Evolutionary conservation across 352 stramenopile genomes (phyloP).

Genomic region (Globisporangium splendens): DNA sequence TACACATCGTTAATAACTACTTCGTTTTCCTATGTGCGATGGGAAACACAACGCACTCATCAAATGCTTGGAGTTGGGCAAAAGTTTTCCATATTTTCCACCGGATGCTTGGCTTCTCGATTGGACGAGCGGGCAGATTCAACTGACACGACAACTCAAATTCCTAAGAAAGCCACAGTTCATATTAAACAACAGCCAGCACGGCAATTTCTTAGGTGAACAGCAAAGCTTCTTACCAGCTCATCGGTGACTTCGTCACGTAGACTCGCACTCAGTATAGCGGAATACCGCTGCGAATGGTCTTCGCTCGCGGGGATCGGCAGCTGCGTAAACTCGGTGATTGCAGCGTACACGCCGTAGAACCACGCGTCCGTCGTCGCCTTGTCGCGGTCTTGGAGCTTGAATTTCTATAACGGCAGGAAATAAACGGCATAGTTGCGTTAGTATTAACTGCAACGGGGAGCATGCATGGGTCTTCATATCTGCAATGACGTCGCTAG

Average conservation of each 20-base stretch:
- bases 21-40: not conserved
- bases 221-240: constrained; percentile 24
- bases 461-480: too few species aligned
- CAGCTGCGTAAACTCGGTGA: constrained; percentile 56
- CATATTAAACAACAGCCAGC: constrained; percentile 5
- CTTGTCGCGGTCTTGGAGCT: constrained; percentile 76
- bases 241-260: constrained; percentile 58
- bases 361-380: constrained; percentile 79
- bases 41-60: constrained; percentile 44
- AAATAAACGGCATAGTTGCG: too few species aligned
- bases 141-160: constrained; percentile 76
- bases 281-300: constrained; percentile 45
- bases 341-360: constrained; percentile 67
- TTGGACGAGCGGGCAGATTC: constrained; percentile 35
- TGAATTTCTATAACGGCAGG: constrained; percentile 40
- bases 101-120: constrained; percentile 69
- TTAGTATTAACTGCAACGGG: too few species aligned
- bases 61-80: constrained; percentile 59
- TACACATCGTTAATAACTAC: not conserved
- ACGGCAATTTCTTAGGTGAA: too few species aligned
- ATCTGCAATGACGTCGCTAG: not conserved
- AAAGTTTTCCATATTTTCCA: constrained; percentile 80
- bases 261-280: constrained; percentile 47
- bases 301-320: constrained; percentile 35
- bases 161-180: constrained; percentile 27